Conservation (phyloP, 805 yeast genomes). For the Candida insectalens region DNA sequence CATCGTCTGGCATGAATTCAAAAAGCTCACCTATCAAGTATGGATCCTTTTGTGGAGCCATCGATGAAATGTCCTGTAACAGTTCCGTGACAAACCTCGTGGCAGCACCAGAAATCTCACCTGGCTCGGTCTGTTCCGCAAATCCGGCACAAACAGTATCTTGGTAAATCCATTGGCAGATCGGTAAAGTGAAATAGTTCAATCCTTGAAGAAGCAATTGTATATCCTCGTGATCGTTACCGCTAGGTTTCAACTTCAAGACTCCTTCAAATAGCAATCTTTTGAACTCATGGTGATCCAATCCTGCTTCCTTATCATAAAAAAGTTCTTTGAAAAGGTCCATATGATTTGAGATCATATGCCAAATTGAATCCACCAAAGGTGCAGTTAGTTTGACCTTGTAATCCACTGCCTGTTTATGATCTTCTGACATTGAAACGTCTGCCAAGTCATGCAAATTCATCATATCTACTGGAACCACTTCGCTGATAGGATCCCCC, state of each 20-base stretch:
- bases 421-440: no score
- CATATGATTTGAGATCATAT: slow-evolving; percentile 9
- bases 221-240: neutral
- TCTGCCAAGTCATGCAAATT: slow-evolving; percentile 16
- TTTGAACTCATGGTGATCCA: slow-evolving; percentile 1
- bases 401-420: no score
- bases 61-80: slow-evolving; percentile 4
- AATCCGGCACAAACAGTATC: slow-evolving; percentile 17
- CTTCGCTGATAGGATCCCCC: slow-evolving; percentile 14
- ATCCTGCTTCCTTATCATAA: slow-evolving; percentile 5
- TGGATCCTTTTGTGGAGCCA: slow-evolving; percentile 3
- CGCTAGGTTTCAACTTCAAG: slow-evolving; percentile 6
- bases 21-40: slow-evolving; percentile 29
- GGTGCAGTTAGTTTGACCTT: slow-evolving; percentile 6
- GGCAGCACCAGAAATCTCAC: no score
- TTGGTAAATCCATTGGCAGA: slow-evolving; percentile 31
- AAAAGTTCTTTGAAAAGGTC: slow-evolving; percentile 13
- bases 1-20: slow-evolving; percentile 22
- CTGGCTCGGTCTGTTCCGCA: slow-evolving; percentile 5
- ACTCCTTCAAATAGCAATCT: slow-evolving; percentile 3
- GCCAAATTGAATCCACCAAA: slow-evolving; percentile 17
- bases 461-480: slow-evolving; percentile 15
- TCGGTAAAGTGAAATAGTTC: slow-evolving; percentile 31
- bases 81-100: no score
- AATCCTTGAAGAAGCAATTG: slow-evolving; percentile 15